A percentile compares a stretch with the other conserved stretches of the same genome.
Evolutionary conservation across 768 basidiomycete species (phyloP).

Genomic region (Pilatotrama ljubarskyi): DNA sequence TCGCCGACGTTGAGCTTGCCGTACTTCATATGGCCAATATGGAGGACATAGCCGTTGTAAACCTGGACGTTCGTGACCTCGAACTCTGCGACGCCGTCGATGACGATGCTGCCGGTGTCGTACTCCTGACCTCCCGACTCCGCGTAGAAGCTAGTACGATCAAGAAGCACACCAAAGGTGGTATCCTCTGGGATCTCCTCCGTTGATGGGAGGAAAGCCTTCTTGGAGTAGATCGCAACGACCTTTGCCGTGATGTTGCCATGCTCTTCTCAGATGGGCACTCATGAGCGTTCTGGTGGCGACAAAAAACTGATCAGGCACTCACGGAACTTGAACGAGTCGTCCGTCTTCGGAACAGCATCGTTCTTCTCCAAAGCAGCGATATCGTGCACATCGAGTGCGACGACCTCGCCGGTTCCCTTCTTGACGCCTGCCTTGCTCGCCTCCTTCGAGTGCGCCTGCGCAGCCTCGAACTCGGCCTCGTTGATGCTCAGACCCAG

Average conservation of each 20-base stretch:
- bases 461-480: constrained; percentile 85
- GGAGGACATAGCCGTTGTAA: constrained; percentile 94
- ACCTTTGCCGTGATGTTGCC: constrained; percentile 77
- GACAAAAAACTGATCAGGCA: constrained; percentile 8
- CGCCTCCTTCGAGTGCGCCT: constrained; percentile 85
- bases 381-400: constrained; percentile 94
- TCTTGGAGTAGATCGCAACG: constrained; percentile 83
- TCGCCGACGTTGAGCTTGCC: constrained; percentile 79
- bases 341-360: constrained; percentile 86
- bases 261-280: constrained; percentile 46
- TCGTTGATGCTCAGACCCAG: constrained; percentile 82
- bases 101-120: constrained; percentile 92
- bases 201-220: constrained; percentile 72
- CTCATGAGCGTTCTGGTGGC: background rate
- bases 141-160: constrained; percentile 95
- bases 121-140: constrained; percentile 97
- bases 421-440: constrained; percentile 84
- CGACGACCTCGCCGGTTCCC: constrained; percentile 66
- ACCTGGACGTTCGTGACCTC: constrained; percentile 92
- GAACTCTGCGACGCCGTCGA: constrained; percentile 90
- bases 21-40: constrained; percentile 89
- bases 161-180: constrained; percentile 83
- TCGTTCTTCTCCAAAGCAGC: constrained; percentile 79
- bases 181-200: constrained; percentile 60
- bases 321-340: constrained; percentile 88